phyloP scores from a whole-genome alignment of 2,329 filamentous ascomycete genomes.

The Fusarium sp. region DNA sequence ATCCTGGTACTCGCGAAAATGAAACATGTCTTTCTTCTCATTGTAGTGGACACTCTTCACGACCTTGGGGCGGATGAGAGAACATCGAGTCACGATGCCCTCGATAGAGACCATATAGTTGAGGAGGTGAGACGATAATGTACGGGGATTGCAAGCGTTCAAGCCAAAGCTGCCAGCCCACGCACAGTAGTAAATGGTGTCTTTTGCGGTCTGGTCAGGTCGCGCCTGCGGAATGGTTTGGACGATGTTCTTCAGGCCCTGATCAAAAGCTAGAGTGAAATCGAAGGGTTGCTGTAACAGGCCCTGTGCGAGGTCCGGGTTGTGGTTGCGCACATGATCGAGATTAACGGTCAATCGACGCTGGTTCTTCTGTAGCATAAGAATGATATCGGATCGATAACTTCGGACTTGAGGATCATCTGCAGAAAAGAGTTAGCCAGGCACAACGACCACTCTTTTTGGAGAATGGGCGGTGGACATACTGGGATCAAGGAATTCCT shows the following conservation, averaged over 20 bases:
- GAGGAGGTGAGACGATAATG: conserved; percentile 85
- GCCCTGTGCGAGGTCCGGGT: conserved; percentile 78
- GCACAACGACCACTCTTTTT: background rate
- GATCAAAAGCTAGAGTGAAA: conserved; percentile 86
- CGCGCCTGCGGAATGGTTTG: conserved; percentile 80
- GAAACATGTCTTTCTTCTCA: conserved; percentile 85
- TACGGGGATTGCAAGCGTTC: conserved; percentile 93
- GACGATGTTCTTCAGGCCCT: conserved; percentile 88
- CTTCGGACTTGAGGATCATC: conserved; percentile 69
- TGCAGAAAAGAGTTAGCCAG: conserved; percentile 41
- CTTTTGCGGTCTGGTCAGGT: conserved; percentile 78
- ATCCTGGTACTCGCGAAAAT: conserved; percentile 90
- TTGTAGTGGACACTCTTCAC: conserved; percentile 98
- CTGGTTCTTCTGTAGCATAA: conserved; percentile 76
- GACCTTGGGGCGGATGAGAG: conserved; percentile 94
- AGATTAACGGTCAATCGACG: conserved; percentile 77
- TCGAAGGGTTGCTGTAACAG: conserved; percentile 90
- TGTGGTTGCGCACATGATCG: conserved; percentile 92
- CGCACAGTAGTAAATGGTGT: conserved; percentile 94
- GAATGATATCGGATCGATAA: conserved; percentile 89
- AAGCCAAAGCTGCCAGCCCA: conserved; percentile 96
- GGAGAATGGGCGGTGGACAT: conserved; percentile 48
- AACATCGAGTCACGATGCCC: conserved; percentile 96
- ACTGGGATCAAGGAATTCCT: conserved; percentile 95
- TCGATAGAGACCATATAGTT: conserved; percentile 98